Percentiles rank a stretch among this genome's conserved stretches.
Evolutionary conservation across 2,329 filamentous ascomycete species (phyloP).

Genomic region (Diaporthe vaccinii): DNA sequence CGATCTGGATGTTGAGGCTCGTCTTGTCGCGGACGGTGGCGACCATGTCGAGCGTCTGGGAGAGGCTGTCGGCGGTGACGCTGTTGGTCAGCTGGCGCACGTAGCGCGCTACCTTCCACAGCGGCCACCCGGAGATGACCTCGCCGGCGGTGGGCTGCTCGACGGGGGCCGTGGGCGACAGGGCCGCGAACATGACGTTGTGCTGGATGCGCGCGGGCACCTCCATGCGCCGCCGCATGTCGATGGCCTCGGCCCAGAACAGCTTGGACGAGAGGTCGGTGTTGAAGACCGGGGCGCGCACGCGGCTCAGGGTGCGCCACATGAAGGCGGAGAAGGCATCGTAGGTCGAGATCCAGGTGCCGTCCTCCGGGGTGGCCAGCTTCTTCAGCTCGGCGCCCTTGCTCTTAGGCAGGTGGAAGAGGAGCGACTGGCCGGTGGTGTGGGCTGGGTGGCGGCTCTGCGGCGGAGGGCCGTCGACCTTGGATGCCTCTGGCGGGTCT

Average conservation of each 20-base stretch:
- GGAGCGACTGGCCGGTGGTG: slow-evolving; percentile 45
- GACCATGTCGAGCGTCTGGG: slow-evolving; percentile 48
- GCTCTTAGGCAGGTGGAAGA: slow-evolving; percentile 60
- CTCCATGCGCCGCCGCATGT: slow-evolving; percentile 55
- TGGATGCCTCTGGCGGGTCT: slow-evolving; percentile 46
- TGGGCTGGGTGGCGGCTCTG: slow-evolving; percentile 49
- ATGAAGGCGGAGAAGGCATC: slow-evolving; percentile 59
- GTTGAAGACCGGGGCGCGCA: slow-evolving; percentile 52
- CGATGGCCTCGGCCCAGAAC: slow-evolving; percentile 54
- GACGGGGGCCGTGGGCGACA: slow-evolving; percentile 46
- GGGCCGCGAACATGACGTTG: slow-evolving; percentile 51
- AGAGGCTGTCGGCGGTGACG: slow-evolving; percentile 50
- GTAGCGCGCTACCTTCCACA: slow-evolving; percentile 53
- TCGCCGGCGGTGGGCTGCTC: slow-evolving; percentile 50
- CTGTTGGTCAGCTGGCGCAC: slow-evolving; percentile 54
- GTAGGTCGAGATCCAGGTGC: slow-evolving; percentile 59
- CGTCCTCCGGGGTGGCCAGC: slow-evolving; percentile 51
- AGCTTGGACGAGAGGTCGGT: slow-evolving; percentile 47
- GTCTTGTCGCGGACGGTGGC: slow-evolving; percentile 55
- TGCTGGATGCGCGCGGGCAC: slow-evolving; percentile 53
- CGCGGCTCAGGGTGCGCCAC: slow-evolving; percentile 55
- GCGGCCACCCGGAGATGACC: slow-evolving; percentile 52
- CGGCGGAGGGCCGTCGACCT: slow-evolving; percentile 50
- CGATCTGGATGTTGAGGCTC: slow-evolving; percentile 50
- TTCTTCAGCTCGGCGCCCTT: slow-evolving; percentile 57